Percentiles rank a stretch among this genome's conserved stretches.
Conservation (phyloP, 2,329 filamentous ascomycete species). For the Diaporthe australafricana region DNA sequence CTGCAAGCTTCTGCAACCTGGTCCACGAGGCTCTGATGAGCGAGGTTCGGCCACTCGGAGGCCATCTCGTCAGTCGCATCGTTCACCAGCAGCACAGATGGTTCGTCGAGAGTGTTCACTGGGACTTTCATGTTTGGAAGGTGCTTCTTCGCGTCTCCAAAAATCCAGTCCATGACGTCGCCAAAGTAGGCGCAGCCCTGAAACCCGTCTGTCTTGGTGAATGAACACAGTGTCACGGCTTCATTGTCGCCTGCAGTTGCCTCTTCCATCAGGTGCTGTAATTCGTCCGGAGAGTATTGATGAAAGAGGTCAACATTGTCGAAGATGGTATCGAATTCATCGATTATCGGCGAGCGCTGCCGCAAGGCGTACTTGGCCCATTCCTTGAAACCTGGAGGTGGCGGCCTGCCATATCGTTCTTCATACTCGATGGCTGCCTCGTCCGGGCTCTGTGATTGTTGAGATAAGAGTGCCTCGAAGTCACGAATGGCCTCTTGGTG, state of each 20-base stretch:
- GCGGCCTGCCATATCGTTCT: conserved; percentile 54
- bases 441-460: conserved; percentile 52
- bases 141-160: conserved; percentile 41
- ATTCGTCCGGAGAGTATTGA: conserved; percentile 49
- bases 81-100: conserved; percentile 51
- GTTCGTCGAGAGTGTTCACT: conserved; percentile 62
- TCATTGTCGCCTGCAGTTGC: conserved; percentile 41
- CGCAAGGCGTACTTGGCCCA: conserved; percentile 58
- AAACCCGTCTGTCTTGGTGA: conserved; percentile 47
- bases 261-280: conserved; percentile 44
- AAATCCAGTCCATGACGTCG: conserved; percentile 45
- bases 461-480: conserved; percentile 47
- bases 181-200: conserved; percentile 50
- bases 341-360: conserved; percentile 58
- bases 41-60: conserved; percentile 14
- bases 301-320: conserved; percentile 54
- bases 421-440: conserved; percentile 55
- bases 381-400: conserved; percentile 58
- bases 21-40: conserved; percentile 45
- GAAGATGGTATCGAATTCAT: conserved; percentile 60
- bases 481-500: conserved; percentile 42
- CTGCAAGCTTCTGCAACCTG: conserved; percentile 5
- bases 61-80: conserved; percentile 36
- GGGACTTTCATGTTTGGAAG: conserved; percentile 56
- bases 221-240: conserved; percentile 54